Evolutionary conservation across 805 yeast species (phyloP), one percentile per base, ranked within the genome.

Genomic region (Hanseniaspora lindneri): DNA sequence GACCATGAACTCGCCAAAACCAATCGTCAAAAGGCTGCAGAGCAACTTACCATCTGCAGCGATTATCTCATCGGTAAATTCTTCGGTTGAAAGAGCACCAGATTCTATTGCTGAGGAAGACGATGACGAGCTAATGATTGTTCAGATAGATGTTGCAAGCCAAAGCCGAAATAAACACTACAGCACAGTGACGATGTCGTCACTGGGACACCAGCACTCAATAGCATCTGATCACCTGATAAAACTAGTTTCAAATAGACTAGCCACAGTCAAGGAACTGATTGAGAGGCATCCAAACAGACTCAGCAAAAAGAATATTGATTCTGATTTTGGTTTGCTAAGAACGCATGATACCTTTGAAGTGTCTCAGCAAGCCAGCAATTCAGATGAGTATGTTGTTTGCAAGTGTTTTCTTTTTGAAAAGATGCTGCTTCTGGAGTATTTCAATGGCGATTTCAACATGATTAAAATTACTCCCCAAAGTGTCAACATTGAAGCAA

Each of bases 341-440:
- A 56, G 72, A 44, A 44, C 67, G 10, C 65, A 66, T 10, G 72
- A 69, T 53, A 53, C 41, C 11, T 54, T 69, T 16, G 41, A 56
- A 40, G 56, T 66, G 3, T 64, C 68, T 1, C 54, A 52, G 19
- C 30, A 21, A 14, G 23, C 37, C 13, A 39, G 33, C 7, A 36
- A 44, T n/a, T 60, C 61, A 44, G 61, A 60, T 2, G 52, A 43
- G 0, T 67, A 62, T 49, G 39, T 44, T 13, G 52, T 53, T 10
- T 56, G 63, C 10, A 57, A 62, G 32, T 66, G 67, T 29, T 67
- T 59, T 52, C 49, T 69, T 29, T 68, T 68, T 54, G 62, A 61
- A 27, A 52, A 53, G 32, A 52, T 46, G 39, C 7, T 46, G 17
- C 19, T 46, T 2, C n/a, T 46, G 19, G 49, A 39, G 30, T 46